phyloP scores from a whole-genome alignment of 495 filamentous ascomycete species.

The Elaphomyces granulatus region DNA sequence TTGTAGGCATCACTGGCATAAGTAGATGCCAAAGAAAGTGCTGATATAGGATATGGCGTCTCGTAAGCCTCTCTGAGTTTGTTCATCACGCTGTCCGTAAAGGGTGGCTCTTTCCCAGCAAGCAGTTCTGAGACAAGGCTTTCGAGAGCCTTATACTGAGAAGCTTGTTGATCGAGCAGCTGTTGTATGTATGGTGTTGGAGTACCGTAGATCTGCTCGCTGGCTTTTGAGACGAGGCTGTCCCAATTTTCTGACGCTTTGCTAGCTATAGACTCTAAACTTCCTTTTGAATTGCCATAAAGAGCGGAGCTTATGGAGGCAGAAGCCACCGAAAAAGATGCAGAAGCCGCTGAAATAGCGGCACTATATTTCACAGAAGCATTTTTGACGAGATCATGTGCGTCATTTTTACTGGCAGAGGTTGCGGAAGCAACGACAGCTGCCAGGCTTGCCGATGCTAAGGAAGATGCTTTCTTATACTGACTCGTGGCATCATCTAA shows the following conservation, averaged over 20 bases:
- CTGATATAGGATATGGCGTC: conserved; percentile 35
- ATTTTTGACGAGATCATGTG: conserved; percentile 28
- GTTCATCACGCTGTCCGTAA: conserved; percentile 65
- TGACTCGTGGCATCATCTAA: conserved; percentile 33
- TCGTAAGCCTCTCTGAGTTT: conserved; percentile 52
- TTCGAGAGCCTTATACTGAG: conserved; percentile 55
- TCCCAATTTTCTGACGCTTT: conserved; percentile 52
- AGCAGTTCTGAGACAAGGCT: conserved; percentile 65
- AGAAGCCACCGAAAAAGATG: conserved; percentile 35
- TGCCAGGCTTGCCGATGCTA: conserved; percentile 36
- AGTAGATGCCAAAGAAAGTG: conserved; percentile 37
- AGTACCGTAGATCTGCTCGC: conserved; percentile 57
- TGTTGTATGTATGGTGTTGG: conserved; percentile 48
- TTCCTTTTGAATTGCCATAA: conserved; percentile 32
- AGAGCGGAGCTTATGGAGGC: conserved; percentile 34
- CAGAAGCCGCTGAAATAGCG: conserved; percentile 36
- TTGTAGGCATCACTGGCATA: conserved; percentile 42
- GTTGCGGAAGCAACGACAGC: conserved; percentile 32
- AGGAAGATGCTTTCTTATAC: conserved; percentile 31
- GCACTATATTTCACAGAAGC: conserved; percentile 34
- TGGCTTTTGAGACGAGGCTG: conserved; percentile 47
- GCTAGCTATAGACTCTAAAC: conserved; percentile 32
- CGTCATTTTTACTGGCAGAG: conserved; percentile 26
- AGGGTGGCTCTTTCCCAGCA: conserved; percentile 62
- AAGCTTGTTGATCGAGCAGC: conserved; percentile 34